Conservation (phyloP, 2,329 filamentous ascomycete genomes). For the Bipolaris oryzae region DNA sequence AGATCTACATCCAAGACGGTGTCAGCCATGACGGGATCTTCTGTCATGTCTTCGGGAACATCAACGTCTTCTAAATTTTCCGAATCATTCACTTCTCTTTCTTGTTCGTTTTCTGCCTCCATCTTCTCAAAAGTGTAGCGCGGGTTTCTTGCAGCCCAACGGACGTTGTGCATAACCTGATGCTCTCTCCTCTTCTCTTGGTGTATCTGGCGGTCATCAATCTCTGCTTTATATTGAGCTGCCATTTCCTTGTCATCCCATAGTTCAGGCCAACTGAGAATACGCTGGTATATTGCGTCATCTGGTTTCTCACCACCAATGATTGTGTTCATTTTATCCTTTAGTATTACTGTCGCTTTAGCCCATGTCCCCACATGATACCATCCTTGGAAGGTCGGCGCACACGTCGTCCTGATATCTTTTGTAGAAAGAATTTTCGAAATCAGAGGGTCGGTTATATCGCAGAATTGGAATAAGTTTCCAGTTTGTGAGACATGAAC, state of each 20-base stretch:
- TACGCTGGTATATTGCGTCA: conserved; percentile 38
- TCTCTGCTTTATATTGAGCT: conserved; percentile 35
- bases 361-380: conserved; percentile 80
- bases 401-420: conserved; percentile 54
- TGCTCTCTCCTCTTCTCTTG: conserved; percentile 38
- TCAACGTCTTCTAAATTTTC: conserved; percentile 31
- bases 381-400: conserved; percentile 72
- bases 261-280: conserved; percentile 41
- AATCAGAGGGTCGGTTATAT: conserved; percentile 82
- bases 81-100: conserved; percentile 9
- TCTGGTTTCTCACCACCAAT: conserved; percentile 44
- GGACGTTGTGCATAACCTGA: conserved; percentile 40
- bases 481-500: conserved; percentile 75
- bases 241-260: conserved; percentile 44
- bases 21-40: conserved; percentile 36
- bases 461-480: conserved; percentile 93
- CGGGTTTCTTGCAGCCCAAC: conserved; percentile 42
- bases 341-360: conserved; percentile 86
- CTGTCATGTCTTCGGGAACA: conserved; percentile 40
- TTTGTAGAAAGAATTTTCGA: conserved; percentile 68
- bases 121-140: conserved; percentile 43
- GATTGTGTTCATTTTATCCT: conserved; percentile 71
- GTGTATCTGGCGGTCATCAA: conserved; percentile 30
- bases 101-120: conserved; percentile 20
- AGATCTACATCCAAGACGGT: conserved; percentile 30